Conservation (phyloP, 345 rosid genomes). For the Aquilaria sinensis region DNA sequence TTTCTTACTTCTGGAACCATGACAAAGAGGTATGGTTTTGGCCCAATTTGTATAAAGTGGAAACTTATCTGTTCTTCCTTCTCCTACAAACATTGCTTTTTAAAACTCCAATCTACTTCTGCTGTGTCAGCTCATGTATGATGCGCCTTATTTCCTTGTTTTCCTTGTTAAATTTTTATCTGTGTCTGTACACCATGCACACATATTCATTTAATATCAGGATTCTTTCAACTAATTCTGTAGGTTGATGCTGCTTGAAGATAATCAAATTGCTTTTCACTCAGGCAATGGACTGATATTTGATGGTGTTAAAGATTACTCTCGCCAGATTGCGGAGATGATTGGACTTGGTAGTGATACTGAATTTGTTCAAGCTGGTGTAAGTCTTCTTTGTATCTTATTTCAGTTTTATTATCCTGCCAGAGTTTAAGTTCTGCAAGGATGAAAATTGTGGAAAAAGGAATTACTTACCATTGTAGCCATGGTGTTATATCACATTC, state of each 20-base stretch:
- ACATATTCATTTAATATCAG: not conserved
- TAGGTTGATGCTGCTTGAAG: conserved; percentile 96
- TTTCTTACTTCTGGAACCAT: conserved; percentile 97
- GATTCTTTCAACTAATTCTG: not conserved
- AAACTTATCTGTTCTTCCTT: conserved; percentile 1
- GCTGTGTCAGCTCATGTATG: not conserved
- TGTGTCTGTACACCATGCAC: not conserved
- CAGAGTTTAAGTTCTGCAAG: conserved; percentile 3
- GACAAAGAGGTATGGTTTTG: conserved; percentile 70
- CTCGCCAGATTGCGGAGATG: conserved; percentile 97
- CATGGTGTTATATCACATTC: not conserved
- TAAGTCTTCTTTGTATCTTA: conserved; percentile 36
- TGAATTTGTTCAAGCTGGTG: conserved; percentile 90
- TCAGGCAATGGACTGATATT: conserved; percentile 80
- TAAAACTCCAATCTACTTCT: not conserved
- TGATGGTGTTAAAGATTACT: conserved; percentile 93
- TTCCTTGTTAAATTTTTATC: not conserved
- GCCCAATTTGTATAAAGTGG: conserved; percentile 2
- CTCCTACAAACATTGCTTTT: not conserved
- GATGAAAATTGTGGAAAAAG: conserved; percentile 1
- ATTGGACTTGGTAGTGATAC: conserved; percentile 87
- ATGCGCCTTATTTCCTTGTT: conserved; percentile 6
- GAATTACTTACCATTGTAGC: not conserved
- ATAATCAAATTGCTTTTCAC: conserved; percentile 96
- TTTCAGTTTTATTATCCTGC: conserved; percentile 3